A percentile compares a stretch with the other conserved stretches of the same genome.
Conservation (phyloP, 106 monocot species). For the Iris macrosiphon region DNA sequence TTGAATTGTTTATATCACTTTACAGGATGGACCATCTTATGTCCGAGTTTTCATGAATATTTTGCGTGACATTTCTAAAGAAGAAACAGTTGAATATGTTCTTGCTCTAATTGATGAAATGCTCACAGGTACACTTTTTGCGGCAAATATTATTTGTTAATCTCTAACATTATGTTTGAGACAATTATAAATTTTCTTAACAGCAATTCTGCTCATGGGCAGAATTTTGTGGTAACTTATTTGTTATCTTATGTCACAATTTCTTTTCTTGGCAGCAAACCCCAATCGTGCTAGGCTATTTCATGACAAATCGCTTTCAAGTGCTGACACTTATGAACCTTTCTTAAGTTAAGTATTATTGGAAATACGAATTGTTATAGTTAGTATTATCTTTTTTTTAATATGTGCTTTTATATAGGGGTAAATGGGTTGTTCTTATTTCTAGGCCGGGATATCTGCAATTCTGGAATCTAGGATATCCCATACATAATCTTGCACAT, state of each 20-base stretch:
- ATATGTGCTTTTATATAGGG: background rate
- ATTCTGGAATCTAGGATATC: too few species aligned
- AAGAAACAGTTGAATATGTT: conserved; percentile 90
- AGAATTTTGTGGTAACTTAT: too few species aligned
- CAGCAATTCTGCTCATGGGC: too few species aligned
- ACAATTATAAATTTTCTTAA: background rate
- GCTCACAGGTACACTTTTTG: conserved; percentile 47
- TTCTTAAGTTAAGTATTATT: conserved; percentile 62
- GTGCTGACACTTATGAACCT: conserved; percentile 72
- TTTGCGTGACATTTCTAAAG: conserved; percentile 73
- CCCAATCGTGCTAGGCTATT: conserved; percentile 83
- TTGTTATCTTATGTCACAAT: too few species aligned
- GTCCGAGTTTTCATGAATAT: conserved; percentile 74
- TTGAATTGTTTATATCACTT: conserved; percentile 7
- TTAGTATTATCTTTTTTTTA: background rate
- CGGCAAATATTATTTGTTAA: background rate
- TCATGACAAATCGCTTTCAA: conserved; percentile 70
- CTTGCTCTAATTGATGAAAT: conserved; percentile 97
- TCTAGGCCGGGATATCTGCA: too few species aligned
- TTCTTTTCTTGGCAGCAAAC: conserved; percentile 55
- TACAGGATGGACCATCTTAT: conserved; percentile 82
- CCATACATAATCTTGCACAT: too few species aligned
- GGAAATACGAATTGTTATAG: background rate
- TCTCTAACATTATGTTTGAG: conserved; percentile 1
- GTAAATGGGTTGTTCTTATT: too few species aligned